phyloP scores from a whole-genome alignment of 1,284 basidiomycete genomes.

The Sanghuangporus baumii region DNA sequence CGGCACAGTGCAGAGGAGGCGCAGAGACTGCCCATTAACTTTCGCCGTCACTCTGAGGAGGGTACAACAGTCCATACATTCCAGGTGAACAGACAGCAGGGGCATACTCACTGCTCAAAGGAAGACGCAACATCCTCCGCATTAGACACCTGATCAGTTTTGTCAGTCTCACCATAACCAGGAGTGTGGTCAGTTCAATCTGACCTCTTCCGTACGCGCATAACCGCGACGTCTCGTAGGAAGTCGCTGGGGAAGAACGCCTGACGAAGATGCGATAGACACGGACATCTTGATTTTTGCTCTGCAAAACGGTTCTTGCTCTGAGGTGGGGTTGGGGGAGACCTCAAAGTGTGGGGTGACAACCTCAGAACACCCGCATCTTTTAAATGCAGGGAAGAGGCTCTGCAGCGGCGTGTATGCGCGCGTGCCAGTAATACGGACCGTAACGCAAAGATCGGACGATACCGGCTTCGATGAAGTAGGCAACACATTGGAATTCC shows the following conservation, averaged over 20 bases:
- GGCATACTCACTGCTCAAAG: constrained; percentile 11
- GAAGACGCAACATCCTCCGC: constrained; percentile 11
- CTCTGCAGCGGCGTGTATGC: constrained; percentile 7
- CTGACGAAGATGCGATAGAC: constrained; percentile 8
- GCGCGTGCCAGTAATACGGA: background rate
- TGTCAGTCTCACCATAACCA: background rate
- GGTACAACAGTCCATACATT: background rate
- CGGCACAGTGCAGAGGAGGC: constrained; percentile 58
- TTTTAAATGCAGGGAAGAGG: background rate
- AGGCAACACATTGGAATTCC: background rate
- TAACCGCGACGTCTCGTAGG: background rate
- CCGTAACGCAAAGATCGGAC: background rate
- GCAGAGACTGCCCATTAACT: constrained; percentile 34
- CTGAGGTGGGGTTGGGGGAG: background rate
- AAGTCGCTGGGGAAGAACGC: background rate
- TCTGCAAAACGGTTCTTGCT: background rate
- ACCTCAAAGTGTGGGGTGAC: background rate
- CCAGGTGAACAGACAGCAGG: background rate
- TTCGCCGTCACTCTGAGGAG: constrained; percentile 35
- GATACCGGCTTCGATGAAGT: background rate
- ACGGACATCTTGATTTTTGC: background rate
- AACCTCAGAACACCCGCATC: background rate
- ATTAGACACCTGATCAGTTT: background rate
- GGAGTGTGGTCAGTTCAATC: background rate
- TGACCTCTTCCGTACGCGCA: constrained; percentile 10